Evolutionary conservation across 169 alveolate genomes (phyloP).

Genomic region (Eimeria necatrix): DNA sequence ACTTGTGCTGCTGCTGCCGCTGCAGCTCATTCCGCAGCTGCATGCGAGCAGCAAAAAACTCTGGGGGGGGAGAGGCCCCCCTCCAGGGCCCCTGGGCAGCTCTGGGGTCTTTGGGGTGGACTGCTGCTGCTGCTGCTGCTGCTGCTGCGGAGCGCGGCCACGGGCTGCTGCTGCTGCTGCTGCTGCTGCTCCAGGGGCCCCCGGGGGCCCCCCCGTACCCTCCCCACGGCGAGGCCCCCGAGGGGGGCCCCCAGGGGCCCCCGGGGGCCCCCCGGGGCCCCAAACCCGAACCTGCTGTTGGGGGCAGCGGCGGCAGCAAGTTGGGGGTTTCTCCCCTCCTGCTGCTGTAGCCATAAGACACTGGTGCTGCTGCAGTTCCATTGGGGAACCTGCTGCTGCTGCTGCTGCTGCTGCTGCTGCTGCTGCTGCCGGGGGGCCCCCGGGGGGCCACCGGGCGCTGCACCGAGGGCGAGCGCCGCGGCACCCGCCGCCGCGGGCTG

Average conservation of each 20-base stretch:
- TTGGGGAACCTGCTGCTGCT: no score
- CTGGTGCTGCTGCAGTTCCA: not conserved
- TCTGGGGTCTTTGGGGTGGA: constrained; percentile 20
- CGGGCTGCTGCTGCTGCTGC: no score
- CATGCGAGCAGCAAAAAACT: constrained; percentile 3
- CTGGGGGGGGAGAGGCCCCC: constrained; percentile 8
- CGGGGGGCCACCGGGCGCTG: not conserved
- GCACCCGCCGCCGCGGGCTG: not conserved
- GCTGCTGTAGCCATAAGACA: not conserved
- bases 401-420: no score
- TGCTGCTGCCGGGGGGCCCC: no score
- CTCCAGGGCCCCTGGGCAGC: not conserved
- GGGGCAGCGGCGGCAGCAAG: constrained; percentile 2
- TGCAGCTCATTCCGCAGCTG: not conserved
- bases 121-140: no score
- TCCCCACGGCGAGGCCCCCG: not conserved
- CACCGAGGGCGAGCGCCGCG: constrained; percentile 30
- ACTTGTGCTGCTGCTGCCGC: not conserved
- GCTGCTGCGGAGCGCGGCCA: no score
- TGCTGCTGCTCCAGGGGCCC: constrained; percentile 15
- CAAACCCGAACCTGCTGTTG: constrained; percentile 4
- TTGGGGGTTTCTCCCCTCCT: not conserved
- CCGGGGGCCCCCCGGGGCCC: not conserved
- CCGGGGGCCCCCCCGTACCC: not conserved
- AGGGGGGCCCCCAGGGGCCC: no score